Evolutionary conservation across 192 early-diverging fungal genomes (phyloP).

Genomic region (Chytriomyces sp.): DNA sequence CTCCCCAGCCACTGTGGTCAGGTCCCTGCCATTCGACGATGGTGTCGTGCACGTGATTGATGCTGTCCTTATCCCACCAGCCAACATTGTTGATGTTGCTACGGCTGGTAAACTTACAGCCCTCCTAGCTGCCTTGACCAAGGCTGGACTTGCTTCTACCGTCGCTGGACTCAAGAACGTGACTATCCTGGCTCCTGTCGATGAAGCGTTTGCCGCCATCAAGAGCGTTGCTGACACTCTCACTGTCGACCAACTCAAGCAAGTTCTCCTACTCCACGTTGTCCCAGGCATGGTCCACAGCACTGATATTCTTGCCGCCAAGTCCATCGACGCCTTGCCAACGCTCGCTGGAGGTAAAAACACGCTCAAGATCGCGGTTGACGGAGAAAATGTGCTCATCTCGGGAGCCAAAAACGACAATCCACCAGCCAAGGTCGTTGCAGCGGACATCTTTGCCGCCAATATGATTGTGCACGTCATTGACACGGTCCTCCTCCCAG

Average conservation of each 20-base stretch:
- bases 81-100: constrained; percentile 31
- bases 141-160: constrained; percentile 32
- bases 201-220: constrained; percentile 33
- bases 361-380: constrained; percentile 21
- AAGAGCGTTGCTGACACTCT: constrained; percentile 33
- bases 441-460: constrained; percentile 45
- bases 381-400: constrained; percentile 37
- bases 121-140: constrained; percentile 31
- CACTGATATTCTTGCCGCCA: constrained; percentile 14
- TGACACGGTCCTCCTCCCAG: constrained; percentile 52
- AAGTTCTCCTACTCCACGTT: constrained; percentile 48
- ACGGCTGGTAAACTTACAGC: constrained; percentile 32
- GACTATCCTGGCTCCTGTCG: constrained; percentile 56
- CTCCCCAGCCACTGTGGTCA: constrained; percentile 35
- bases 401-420: constrained; percentile 40
- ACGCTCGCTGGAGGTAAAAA: not conserved
- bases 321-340: not conserved
- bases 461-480: constrained; percentile 56
- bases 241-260: constrained; percentile 32
- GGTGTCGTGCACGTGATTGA: constrained; percentile 58
- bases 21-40: constrained; percentile 43
- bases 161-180: constrained; percentile 37
- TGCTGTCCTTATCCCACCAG: constrained; percentile 47
- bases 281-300: constrained; percentile 34
- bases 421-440: constrained; percentile 47